Evolutionary conservation across 2,329 filamentous ascomycete genomes (phyloP).

Genomic region (Colletotrichum chlorophyti): DNA sequence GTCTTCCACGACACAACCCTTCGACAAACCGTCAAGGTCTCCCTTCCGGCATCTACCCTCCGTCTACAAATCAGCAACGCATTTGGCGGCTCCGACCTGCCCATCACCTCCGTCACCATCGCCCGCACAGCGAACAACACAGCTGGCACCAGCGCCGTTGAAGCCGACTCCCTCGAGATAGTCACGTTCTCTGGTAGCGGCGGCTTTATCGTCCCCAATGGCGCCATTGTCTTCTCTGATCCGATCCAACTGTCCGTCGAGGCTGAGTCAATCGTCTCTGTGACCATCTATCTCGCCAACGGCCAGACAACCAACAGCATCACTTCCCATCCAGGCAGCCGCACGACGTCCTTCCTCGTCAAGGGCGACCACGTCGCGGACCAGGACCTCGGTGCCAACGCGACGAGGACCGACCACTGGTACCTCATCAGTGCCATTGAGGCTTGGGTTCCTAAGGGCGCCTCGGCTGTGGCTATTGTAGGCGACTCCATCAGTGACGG

Average conservation of each 20-base stretch:
- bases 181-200: constrained; percentile 62
- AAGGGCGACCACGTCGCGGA: constrained; percentile 57
- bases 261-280: constrained; percentile 54
- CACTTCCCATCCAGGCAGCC: constrained; percentile 67
- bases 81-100: constrained; percentile 63
- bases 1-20: constrained; percentile 66
- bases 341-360: constrained; percentile 62
- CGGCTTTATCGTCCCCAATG: constrained; percentile 58
- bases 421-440: constrained; percentile 67
- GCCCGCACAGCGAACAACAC: constrained; percentile 58
- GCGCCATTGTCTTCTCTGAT: constrained; percentile 64
- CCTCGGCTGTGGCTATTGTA: constrained; percentile 58
- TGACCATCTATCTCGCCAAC: constrained; percentile 63
- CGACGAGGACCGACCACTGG: constrained; percentile 52
- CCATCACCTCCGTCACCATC: constrained; percentile 63
- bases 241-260: constrained; percentile 59
- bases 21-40: constrained; percentile 66
- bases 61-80: constrained; percentile 68
- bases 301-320: constrained; percentile 62
- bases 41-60: constrained; percentile 57
- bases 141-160: constrained; percentile 56
- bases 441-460: constrained; percentile 49
- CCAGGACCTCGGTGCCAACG: constrained; percentile 41
- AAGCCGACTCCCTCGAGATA: constrained; percentile 51
- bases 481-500: constrained; percentile 75